Conservation (phyloP, 2,329 filamentous ascomycete genomes). For the Cordyceps cicadae region DNA sequence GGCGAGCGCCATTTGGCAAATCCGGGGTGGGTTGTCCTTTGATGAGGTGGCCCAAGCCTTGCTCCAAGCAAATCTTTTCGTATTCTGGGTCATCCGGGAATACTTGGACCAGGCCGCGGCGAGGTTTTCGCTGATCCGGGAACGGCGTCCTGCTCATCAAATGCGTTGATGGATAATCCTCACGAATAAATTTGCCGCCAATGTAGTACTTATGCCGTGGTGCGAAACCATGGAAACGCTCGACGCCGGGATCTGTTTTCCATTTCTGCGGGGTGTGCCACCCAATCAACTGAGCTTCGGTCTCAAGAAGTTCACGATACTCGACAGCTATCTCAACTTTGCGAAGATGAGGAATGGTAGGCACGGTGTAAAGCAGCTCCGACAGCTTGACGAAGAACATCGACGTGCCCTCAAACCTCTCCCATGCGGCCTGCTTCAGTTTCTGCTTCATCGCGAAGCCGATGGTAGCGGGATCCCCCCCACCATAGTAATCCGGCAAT, state of each 20-base stretch:
- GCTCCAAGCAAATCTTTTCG: constrained; percentile 44
- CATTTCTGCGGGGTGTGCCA: constrained; percentile 44
- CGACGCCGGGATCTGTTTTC: constrained; percentile 49
- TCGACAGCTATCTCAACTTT: constrained; percentile 47
- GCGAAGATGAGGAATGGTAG: constrained; percentile 50
- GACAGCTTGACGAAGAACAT: constrained; percentile 58
- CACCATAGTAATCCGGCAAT: constrained; percentile 43
- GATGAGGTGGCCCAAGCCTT: constrained; percentile 48
- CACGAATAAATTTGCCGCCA: constrained; percentile 45
- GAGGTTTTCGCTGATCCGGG: constrained; percentile 46
- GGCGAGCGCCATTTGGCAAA: constrained; percentile 38
- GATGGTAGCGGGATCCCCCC: constrained; percentile 36
- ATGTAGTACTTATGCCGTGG: constrained; percentile 51
- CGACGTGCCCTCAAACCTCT: constrained; percentile 48
- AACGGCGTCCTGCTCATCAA: constrained; percentile 46
- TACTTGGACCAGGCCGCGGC: constrained; percentile 45
- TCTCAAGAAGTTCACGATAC: constrained; percentile 51
- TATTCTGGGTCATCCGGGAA: constrained; percentile 51
- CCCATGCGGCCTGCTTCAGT: constrained; percentile 41
- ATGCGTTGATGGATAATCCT: constrained; percentile 39
- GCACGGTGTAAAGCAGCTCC: constrained; percentile 52
- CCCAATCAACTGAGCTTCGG: constrained; percentile 35
- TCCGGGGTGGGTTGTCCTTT: constrained; percentile 35
- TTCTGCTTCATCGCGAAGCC: constrained; percentile 34
- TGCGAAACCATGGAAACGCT: constrained; percentile 43